Percentiles rank a stretch among this genome's conserved stretches.
Evolutionary conservation across 768 basidiomycete genomes (phyloP).

Genomic region (Termitomyces sp.): DNA sequence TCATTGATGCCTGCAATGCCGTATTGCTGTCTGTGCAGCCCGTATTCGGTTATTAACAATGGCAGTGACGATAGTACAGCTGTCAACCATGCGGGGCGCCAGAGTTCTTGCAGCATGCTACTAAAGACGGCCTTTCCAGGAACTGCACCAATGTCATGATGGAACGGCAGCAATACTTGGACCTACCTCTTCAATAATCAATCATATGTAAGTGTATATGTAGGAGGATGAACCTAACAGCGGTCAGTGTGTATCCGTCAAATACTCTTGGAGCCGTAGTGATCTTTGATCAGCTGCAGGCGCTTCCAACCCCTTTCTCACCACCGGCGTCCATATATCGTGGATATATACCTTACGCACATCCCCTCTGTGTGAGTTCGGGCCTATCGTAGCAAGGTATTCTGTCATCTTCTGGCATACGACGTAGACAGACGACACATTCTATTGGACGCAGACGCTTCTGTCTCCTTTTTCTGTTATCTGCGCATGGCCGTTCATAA

Average conservation of each 20-base stretch:
- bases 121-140: background rate
- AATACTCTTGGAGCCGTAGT: conserved; percentile 3
- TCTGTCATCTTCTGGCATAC: background rate
- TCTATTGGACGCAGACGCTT: too few species aligned
- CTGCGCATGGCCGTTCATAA: background rate
- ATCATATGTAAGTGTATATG: background rate
- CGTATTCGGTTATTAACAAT: background rate
- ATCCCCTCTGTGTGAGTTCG: background rate
- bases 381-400: background rate
- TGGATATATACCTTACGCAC: background rate
- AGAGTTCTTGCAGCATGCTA: background rate
- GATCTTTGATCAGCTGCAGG: conserved; percentile 1
- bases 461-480: background rate
- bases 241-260: background rate
- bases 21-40: background rate
- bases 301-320: background rate
- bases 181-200: background rate
- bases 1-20: background rate
- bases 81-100: background rate
- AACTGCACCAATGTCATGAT: background rate
- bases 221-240: background rate
- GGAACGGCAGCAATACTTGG: background rate
- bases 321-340: background rate
- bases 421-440: background rate
- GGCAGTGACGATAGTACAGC: background rate